Base-by-base conservation (phyloP, 129 eudicot genomes). In the Flaveria sonorensis region DNA sequence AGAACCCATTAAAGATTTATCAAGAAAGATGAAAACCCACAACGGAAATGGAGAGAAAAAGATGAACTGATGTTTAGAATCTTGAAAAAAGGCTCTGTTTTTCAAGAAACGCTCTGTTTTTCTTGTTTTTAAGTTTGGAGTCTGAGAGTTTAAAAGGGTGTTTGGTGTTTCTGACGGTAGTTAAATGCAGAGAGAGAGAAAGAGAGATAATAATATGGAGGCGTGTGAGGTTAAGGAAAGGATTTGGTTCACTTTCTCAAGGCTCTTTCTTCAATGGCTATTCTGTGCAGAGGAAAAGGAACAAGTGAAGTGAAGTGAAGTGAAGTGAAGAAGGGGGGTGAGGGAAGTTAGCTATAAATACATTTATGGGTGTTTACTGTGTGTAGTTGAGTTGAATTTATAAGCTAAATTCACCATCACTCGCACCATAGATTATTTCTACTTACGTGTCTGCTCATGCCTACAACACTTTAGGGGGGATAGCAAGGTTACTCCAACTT, bases 221-320 rank as follows among this genome's bases (percentile, higher is more conserved):
- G 91, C 91, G 93, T 88, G 88, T 63, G 82, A 84, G 89, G 85
- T 82, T 75, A 91, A 91, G 93, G 92, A 86, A 91, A 91, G 82
- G 80, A 92, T 84, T 81, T 86, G 84, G 84, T 83, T 82, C 77
- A 77, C 86, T 75, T 81, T 87, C 96, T 89, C 92, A 85, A 89
- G 96, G 96, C 80, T 81, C 71, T 87, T 85, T 79, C 83, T 83
- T 78, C 83, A 84, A 79, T 73, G 80, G 75, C 47, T 74, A 32
- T 74, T 74, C 46, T 81, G 75, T 68, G 79, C 80, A 81, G 84
- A 80, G 84, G 66, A 74, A 80, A 26, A 14, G 42, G 51, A 52
- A 45, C 18, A 70, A 50, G 77, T 79, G 78, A 62, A 71, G 78
- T 79, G 83, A 79, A 80, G 78, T 56, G 75, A 81, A 28, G 36